A percentile compares a stretch with the other conserved stretches of the same genome.
Evolutionary conservation across 257 asterid genomes (phyloP).

Genomic region (Rauvolfia tetraphylla): DNA sequence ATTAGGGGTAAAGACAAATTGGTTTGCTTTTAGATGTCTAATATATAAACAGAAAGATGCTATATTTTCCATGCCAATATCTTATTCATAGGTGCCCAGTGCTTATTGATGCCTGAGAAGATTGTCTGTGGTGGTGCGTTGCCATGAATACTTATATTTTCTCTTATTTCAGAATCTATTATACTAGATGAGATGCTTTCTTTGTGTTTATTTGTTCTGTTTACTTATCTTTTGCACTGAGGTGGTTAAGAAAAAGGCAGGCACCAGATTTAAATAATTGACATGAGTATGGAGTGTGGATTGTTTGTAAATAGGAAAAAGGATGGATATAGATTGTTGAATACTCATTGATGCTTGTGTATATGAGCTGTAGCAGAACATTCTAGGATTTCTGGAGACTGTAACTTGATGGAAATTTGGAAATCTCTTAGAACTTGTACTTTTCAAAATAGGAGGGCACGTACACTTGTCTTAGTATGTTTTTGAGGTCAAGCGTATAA

Average conservation of each 20-base stretch:
- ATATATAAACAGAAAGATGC: not conserved
- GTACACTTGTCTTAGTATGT: not conserved
- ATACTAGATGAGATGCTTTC: not conserved
- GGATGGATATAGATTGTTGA: not conserved
- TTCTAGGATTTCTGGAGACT: not conserved
- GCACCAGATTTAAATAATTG: not conserved
- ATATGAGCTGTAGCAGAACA: not conserved
- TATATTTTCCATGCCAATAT: not conserved
- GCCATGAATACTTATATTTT: not conserved
- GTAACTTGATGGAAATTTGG: not conserved
- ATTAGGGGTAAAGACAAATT: not conserved
- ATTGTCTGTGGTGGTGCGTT: not conserved
- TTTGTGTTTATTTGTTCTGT: not conserved
- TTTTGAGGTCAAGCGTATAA: not conserved
- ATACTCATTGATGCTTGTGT: not conserved
- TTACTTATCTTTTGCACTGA: not conserved
- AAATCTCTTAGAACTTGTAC: not conserved
- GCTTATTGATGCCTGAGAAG: not conserved
- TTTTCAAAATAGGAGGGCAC: not conserved
- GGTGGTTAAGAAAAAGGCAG: not conserved
- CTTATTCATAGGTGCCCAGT: not conserved
- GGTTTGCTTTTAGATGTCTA: not conserved
- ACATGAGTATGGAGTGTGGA: not conserved
- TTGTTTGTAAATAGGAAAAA: not conserved
- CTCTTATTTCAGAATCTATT: not conserved